Evolutionary conservation across 768 basidiomycete species (phyloP), one percentile per base, ranked within the genome.

Genomic region (Hygrocybe coccinea): DNA sequence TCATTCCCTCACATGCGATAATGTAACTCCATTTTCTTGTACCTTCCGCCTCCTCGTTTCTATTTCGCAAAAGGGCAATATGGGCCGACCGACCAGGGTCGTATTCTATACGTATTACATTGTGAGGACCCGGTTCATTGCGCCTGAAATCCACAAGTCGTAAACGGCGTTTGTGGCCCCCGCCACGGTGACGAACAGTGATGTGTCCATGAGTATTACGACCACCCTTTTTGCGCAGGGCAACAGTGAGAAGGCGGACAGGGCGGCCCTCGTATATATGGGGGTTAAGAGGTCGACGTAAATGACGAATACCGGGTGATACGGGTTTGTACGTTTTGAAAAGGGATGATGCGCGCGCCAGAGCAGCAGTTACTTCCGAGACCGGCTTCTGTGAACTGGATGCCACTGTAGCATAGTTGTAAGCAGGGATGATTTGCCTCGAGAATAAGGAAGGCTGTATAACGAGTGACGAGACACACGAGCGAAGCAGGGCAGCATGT

Each of bases 21-120:
- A 99, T 94, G 67, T 99, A 99, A 65, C 84, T 88, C 85, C 88
- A 95, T 62, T 74, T 79, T 57, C 79, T 74, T 57, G 56, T 69
- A 1, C 82, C 87, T 57, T 79, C 75, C 33, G 80, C 76, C 8
- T 66, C 67, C 3, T 77, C 68, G 60, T 84, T 75, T 49, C 85
- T 76, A 65, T 82, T 86, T 66, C 78, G 79, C 65, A 97, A 67
- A 57, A 99, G 80, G 2, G 97, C 95, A 65, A 99, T 95, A 69
- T 99, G 97, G 6, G 91, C 92, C 35, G 86, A 89, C 43, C 97
- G 80, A 3, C 89, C 89, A 0, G 97, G 97, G 75, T 98, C 97
- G 65, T 95, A 99, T 73, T 98, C 97, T 61, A 99, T 91, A 46
- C 97, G 82, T 3, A 95, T 80, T 44, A 98, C 93, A 61, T 95